phyloP scores from a whole-genome alignment of 176 grass and related monocot genomes.

The Leersia perrieri region DNA sequence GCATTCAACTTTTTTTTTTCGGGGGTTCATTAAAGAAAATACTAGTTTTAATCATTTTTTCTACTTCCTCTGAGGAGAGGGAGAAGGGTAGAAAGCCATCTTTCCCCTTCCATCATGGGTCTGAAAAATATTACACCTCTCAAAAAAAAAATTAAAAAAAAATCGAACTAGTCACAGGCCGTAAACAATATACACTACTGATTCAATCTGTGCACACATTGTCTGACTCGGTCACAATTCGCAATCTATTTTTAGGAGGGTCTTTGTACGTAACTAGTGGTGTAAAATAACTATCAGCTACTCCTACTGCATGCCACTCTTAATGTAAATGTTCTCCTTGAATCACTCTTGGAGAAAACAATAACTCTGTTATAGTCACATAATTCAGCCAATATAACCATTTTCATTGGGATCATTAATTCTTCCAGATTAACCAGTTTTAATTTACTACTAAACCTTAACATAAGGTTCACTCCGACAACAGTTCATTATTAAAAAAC shows the following conservation, averaged over 20 bases:
- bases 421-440: not conserved
- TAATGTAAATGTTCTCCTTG: not conserved
- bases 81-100: not conserved
- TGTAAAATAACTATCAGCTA: not conserved
- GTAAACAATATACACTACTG: not conserved
- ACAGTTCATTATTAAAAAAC: too few species aligned
- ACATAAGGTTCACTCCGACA: too few species aligned
- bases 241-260: conserved; percentile 19
- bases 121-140: not conserved
- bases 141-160: too few species aligned
- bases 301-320: not conserved
- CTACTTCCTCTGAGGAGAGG: too few species aligned
- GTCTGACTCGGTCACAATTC: not conserved
- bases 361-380: not conserved
- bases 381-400: not conserved
- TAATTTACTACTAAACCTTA: too few species aligned
- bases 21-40: too few species aligned
- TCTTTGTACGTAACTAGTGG: conserved; percentile 7
- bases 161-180: too few species aligned
- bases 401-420: not conserved
- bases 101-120: not conserved
- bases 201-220: not conserved
- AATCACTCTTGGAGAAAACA: not conserved
- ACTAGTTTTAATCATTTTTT: too few species aligned
- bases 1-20: too few species aligned